These are phyloP conservation scores for Colletotrichum sublineola DNA, from an alignment of 2,329 filamentous ascomycete genomes.

Conservation along the genomic window DNA sequence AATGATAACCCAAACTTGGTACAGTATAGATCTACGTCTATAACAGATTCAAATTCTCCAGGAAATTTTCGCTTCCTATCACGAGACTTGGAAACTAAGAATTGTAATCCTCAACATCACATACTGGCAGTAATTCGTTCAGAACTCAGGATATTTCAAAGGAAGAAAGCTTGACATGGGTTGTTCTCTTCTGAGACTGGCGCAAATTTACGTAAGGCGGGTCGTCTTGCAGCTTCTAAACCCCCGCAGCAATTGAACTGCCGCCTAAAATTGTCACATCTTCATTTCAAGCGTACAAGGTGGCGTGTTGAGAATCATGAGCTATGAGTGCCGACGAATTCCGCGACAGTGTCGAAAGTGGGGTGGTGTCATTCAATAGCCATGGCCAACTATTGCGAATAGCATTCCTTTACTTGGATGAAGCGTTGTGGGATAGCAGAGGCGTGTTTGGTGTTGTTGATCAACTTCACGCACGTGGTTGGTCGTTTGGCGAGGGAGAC, in stretches of 20 bases:
- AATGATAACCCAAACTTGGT: no score
- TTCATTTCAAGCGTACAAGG: background rate
- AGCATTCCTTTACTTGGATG: conserved; percentile 38
- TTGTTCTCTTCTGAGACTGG: no score
- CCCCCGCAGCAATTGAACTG: background rate
- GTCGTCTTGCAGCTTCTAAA: background rate
- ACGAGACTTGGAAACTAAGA: no score
- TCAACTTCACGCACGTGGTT: conserved; percentile 28
- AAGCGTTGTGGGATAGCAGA: conserved; percentile 5
- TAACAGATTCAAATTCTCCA: no score
- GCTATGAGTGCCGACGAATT: conserved; percentile 31
- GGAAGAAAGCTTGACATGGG: no score
- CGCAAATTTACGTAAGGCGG: background rate
- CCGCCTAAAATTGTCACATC: background rate
- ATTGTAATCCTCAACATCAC: no score
- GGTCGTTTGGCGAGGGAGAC: conserved; percentile 38
- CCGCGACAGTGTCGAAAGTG: conserved; percentile 26
- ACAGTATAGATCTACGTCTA: no score
- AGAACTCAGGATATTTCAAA: no score
- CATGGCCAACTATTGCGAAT: conserved; percentile 36
- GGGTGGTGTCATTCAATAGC: conserved; percentile 17
- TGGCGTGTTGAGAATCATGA: background rate
- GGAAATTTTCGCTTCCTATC: no score
- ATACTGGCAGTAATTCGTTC: no score
- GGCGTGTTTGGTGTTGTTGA: conserved; percentile 38